Percentiles rank a stretch among this genome's conserved stretches.
Evolutionary conservation across 2,329 filamentous ascomycete genomes (phyloP).

Genomic region (Penicillium sp.): DNA sequence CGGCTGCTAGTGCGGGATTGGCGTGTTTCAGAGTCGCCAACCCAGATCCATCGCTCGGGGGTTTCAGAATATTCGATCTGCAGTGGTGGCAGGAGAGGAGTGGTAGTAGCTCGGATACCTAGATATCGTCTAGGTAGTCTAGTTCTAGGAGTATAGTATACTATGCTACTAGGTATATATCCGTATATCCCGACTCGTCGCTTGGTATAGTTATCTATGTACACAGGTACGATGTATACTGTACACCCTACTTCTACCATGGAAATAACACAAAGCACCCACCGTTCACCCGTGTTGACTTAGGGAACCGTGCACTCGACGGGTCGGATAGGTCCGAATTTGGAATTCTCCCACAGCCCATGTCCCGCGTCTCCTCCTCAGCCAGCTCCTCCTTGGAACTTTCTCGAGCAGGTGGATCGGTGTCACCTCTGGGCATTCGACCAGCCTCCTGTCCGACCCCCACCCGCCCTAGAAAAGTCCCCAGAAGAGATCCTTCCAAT

Average conservation of each 20-base stretch:
- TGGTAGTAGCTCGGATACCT: too few relatives aligned
- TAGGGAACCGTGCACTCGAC: slow-evolving; percentile 20
- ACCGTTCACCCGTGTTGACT: slow-evolving; percentile 26
- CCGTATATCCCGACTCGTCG: too few relatives aligned
- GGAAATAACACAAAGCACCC: too few relatives aligned
- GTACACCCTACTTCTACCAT: too few relatives aligned
- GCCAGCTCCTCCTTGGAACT: slow-evolving; percentile 7
- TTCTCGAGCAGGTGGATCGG: slow-evolving; percentile 10
- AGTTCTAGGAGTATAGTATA: not conserved
- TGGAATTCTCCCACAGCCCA: slow-evolving; percentile 10
- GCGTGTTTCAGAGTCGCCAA: slow-evolving; percentile 34
- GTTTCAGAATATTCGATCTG: slow-evolving; percentile 30
- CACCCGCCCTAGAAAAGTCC: not conserved
- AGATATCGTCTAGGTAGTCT: too few relatives aligned
- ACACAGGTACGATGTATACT: too few relatives aligned
- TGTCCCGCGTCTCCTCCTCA: slow-evolving; percentile 5
- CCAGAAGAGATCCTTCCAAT: slow-evolving; percentile 1
- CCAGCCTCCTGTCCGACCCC: slow-evolving; percentile 1
- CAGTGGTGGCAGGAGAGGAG: too few relatives aligned
- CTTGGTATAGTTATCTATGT: not conserved
- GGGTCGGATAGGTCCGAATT: slow-evolving; percentile 19
- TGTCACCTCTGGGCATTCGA: slow-evolving; percentile 10
- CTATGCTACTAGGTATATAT: too few relatives aligned
- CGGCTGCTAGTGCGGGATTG: slow-evolving; percentile 27
- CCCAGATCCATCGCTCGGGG: slow-evolving; percentile 25